Evolutionary conservation across 495 filamentous ascomycete genomes (phyloP).

Genomic region (Talaromyces adpressus): DNA sequence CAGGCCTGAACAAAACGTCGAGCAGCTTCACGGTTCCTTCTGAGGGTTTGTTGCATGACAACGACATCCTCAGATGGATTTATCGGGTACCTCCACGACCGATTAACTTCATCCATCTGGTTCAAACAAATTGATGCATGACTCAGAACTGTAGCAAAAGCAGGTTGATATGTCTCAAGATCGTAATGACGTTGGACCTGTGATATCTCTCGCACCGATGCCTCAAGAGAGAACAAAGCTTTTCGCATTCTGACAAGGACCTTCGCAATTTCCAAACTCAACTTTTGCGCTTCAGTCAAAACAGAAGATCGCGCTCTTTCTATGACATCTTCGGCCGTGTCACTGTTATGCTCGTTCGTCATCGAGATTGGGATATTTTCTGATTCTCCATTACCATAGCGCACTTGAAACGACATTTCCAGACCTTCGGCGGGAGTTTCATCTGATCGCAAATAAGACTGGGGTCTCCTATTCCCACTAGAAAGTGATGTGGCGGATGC

Average conservation of each 20-base stretch:
- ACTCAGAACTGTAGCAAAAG: slow-evolving; percentile 42
- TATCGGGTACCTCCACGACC: slow-evolving; percentile 53
- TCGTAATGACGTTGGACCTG: slow-evolving; percentile 16
- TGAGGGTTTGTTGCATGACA: slow-evolving; percentile 47
- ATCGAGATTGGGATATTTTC: slow-evolving; percentile 44
- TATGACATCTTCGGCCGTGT: slow-evolving; percentile 21
- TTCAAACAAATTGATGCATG: slow-evolving; percentile 42
- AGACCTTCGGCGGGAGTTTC: slow-evolving; percentile 20
- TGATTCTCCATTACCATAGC: slow-evolving; percentile 57
- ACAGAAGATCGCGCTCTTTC: slow-evolving; percentile 36
- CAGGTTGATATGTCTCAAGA: slow-evolving; percentile 25
- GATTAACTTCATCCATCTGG: slow-evolving; percentile 49
- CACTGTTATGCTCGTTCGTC: slow-evolving; percentile 21
- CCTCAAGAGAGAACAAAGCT: slow-evolving; percentile 46
- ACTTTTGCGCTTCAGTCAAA: slow-evolving; percentile 42
- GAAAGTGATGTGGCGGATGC: slow-evolving; percentile 35
- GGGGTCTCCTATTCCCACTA: slow-evolving; percentile 20
- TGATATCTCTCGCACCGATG: slow-evolving; percentile 21
- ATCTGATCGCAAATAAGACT: slow-evolving; percentile 31
- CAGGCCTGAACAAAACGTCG: slow-evolving; percentile 64
- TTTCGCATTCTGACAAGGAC: slow-evolving; percentile 50
- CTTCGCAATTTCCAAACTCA: slow-evolving; percentile 49
- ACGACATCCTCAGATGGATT: slow-evolving; percentile 48
- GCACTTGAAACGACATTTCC: slow-evolving; percentile 43
- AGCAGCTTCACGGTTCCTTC: slow-evolving; percentile 48